Conservation (phyloP, 202 grass and related monocot species). For the Zoysia matrella region DNA sequence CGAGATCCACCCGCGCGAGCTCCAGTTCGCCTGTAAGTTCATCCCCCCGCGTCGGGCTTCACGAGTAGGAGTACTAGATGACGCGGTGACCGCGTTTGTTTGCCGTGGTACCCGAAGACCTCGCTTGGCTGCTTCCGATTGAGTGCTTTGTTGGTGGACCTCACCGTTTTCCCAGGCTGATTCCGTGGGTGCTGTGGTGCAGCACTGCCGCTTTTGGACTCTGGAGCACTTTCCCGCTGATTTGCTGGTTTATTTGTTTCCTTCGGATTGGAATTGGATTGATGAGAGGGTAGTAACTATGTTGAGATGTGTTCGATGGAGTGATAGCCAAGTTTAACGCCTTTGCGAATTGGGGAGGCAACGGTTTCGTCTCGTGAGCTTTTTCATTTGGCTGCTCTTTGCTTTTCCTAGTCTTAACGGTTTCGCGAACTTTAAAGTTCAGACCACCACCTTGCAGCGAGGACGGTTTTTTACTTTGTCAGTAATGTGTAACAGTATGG, state of each 20-base stretch:
- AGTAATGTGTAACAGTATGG: background rate
- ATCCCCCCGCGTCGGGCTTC: background rate
- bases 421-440: slow-evolving; percentile 11
- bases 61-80: background rate
- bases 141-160: background rate
- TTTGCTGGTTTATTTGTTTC: background rate
- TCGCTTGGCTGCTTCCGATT: background rate
- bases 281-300: background rate
- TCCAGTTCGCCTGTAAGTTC: slow-evolving; percentile 93
- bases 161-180: background rate
- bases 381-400: background rate
- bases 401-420: slow-evolving; percentile 11
- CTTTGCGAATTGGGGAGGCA: background rate
- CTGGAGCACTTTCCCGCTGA: background rate
- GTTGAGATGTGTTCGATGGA: background rate
- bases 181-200: background rate
- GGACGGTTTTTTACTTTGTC: background rate
- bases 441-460: background rate
- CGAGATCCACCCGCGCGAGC: slow-evolving; percentile 84
- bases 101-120: background rate
- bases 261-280: background rate
- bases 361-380: background rate
- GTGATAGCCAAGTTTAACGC: background rate
- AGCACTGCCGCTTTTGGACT: too few species aligned
- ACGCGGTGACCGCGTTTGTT: background rate